Evolutionary conservation across 768 basidiomycete species (phyloP).

Genomic region (Boletus sp.): DNA sequence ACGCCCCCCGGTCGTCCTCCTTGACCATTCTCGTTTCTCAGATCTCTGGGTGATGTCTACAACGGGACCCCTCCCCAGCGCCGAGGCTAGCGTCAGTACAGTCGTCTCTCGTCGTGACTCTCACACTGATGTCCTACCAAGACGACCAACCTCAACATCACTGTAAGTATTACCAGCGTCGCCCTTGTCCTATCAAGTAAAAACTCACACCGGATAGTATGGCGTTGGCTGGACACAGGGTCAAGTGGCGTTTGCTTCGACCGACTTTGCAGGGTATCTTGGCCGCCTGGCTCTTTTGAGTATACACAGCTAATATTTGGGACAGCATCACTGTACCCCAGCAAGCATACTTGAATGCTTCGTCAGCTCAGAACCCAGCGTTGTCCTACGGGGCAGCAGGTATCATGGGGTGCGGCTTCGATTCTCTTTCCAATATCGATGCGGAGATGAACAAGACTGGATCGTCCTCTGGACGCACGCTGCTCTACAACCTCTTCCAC

Average conservation of each 20-base stretch:
- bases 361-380: conserved; percentile 65
- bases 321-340: conserved; percentile 56
- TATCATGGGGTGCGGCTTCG: conserved; percentile 76
- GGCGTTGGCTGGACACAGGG: conserved; percentile 79
- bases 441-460: conserved; percentile 53
- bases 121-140: conserved; percentile 29
- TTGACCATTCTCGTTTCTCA: conserved; percentile 14
- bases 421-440: conserved; percentile 72
- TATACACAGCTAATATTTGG: conserved; percentile 7
- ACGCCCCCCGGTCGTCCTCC: too few relatives aligned
- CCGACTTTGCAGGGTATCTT: conserved; percentile 67
- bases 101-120: background rate
- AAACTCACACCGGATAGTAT: conserved; percentile 47
- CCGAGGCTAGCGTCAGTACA: conserved; percentile 45
- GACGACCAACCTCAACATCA: conserved; percentile 52
- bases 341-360: conserved; percentile 71
- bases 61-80: conserved; percentile 45
- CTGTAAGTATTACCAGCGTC: conserved; percentile 37
- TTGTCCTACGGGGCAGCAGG: conserved; percentile 68
- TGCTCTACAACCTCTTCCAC: conserved; percentile 74
- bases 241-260: conserved; percentile 54
- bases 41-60: conserved; percentile 70
- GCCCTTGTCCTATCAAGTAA: background rate
- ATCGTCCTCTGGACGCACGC: conserved; percentile 57
- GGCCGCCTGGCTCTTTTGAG: background rate